phyloP scores from a whole-genome alignment of 768 basidiomycete species.

The Boletus sp. region DNA sequence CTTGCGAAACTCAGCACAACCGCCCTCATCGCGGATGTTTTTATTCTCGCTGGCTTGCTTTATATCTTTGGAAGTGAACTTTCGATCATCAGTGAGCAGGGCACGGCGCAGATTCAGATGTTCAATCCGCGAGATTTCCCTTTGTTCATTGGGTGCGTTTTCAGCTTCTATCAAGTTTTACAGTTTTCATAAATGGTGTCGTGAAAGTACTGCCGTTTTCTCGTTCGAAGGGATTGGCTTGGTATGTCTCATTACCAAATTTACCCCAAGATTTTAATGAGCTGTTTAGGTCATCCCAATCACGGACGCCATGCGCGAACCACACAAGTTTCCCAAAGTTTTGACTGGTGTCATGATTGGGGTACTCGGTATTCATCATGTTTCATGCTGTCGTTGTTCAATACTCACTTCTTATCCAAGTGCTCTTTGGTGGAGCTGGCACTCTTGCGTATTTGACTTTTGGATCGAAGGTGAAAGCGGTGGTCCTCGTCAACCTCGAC shows the following conservation, averaged over 20 bases:
- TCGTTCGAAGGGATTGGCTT: constrained; percentile 98
- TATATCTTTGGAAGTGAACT: constrained; percentile 91
- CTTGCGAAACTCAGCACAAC: constrained; percentile 93
- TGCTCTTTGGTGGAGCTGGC: constrained; percentile 87
- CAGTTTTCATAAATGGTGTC: constrained; percentile 1
- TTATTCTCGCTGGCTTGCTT: constrained; percentile 85
- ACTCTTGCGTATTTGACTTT: constrained; percentile 86
- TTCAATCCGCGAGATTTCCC: constrained; percentile 93
- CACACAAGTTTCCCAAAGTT: constrained; percentile 86
- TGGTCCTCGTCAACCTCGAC: constrained; percentile 93
- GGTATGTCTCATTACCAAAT: constrained; percentile 40
- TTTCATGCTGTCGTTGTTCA: background rate
- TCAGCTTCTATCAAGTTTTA: background rate
- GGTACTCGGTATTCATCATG: constrained; percentile 53
- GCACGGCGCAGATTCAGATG: constrained; percentile 75
- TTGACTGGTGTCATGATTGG: constrained; percentile 91
- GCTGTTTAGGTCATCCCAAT: constrained; percentile 81
- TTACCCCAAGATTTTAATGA: background rate
- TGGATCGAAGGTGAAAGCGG: constrained; percentile 84
- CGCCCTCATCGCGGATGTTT: constrained; percentile 90
- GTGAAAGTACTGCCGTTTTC: constrained; percentile 87
- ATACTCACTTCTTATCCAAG: constrained; percentile 32
- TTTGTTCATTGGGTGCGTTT: constrained; percentile 83
- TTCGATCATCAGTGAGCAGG: constrained; percentile 58
- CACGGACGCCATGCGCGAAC: constrained; percentile 95